phyloP scores from a whole-genome alignment of 768 basidiomycete species.

The Trametes maxima region DNA sequence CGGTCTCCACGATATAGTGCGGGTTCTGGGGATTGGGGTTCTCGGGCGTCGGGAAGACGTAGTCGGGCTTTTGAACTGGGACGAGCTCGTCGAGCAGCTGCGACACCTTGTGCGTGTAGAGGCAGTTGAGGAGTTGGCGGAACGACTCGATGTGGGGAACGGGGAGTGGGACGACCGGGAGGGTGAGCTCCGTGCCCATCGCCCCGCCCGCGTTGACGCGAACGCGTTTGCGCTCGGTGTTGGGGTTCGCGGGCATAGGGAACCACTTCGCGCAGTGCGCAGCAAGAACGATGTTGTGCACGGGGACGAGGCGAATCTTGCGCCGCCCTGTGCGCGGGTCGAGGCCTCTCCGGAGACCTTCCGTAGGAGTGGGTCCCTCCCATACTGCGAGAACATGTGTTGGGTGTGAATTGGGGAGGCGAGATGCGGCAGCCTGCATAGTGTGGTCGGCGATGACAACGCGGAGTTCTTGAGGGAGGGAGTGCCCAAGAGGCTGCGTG shows the following conservation, averaged over 20 bases:
- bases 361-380: constrained; percentile 42
- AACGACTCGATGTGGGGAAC: constrained; percentile 75
- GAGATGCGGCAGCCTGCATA: constrained; percentile 23
- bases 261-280: constrained; percentile 62
- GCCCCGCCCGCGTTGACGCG: constrained; percentile 11
- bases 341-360: constrained; percentile 32
- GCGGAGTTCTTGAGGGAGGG: constrained; percentile 46
- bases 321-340: constrained; percentile 25
- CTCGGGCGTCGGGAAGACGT: constrained; percentile 14
- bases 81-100: constrained; percentile 64
- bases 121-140: constrained; percentile 60
- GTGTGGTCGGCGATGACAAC: constrained; percentile 38
- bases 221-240: constrained; percentile 13
- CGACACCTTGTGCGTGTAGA: constrained; percentile 67
- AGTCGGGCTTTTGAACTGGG: constrained; percentile 46
- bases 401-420: constrained; percentile 35
- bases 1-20: constrained; percentile 27
- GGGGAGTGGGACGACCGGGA: constrained; percentile 71
- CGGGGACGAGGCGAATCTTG: constrained; percentile 55
- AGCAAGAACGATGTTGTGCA: constrained; percentile 65
- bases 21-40: constrained; percentile 27
- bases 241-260: constrained; percentile 42
- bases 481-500: constrained; percentile 36
- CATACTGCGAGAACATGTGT: constrained; percentile 50
- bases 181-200: constrained; percentile 27